Evolutionary conservation across 768 basidiomycete species (phyloP).

Genomic region (Podaxis mareebaensis): DNA sequence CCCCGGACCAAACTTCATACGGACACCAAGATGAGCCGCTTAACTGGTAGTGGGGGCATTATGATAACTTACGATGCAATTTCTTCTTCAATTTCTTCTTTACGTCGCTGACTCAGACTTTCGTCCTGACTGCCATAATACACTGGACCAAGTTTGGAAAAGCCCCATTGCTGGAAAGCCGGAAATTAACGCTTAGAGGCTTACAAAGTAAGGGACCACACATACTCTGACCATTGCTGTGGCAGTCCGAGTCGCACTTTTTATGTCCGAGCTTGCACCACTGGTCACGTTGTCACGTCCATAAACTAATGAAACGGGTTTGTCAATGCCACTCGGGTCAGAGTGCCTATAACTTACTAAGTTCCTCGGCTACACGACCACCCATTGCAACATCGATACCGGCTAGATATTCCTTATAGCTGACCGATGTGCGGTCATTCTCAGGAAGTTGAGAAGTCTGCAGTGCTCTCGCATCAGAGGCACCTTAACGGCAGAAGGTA

Average conservation of each 20-base stretch:
- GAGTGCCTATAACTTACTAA: conserved; percentile 50
- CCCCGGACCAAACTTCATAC: conserved; percentile 62
- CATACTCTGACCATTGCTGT: conserved; percentile 87
- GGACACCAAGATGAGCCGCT: conserved; percentile 18
- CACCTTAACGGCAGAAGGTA: conserved; percentile 10
- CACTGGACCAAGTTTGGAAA: conserved; percentile 84
- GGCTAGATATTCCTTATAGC: conserved; percentile 73
- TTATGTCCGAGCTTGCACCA: conserved; percentile 89
- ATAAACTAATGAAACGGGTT: conserved; percentile 57
- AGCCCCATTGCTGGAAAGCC: conserved; percentile 65
- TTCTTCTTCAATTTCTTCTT: conserved; percentile 87
- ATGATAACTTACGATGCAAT: conserved; percentile 64
- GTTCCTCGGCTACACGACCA: conserved; percentile 92
- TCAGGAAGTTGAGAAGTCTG: conserved; percentile 81
- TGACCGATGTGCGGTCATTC: conserved; percentile 72
- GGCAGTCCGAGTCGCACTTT: conserved; percentile 77
- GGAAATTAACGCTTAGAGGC: conserved; percentile 9
- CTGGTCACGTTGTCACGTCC: conserved; percentile 87
- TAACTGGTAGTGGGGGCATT: conserved; percentile 11
- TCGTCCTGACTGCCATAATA: conserved; percentile 75
- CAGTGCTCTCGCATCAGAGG: conserved; percentile 18
- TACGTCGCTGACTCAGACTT: conserved; percentile 70
- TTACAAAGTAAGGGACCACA: conserved; percentile 12
- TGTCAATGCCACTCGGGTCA: conserved; percentile 12
- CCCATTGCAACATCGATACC: conserved; percentile 92